Conservation (phyloP, 352 stramenopile species). For the Phytophthora tentaculata region DNA sequence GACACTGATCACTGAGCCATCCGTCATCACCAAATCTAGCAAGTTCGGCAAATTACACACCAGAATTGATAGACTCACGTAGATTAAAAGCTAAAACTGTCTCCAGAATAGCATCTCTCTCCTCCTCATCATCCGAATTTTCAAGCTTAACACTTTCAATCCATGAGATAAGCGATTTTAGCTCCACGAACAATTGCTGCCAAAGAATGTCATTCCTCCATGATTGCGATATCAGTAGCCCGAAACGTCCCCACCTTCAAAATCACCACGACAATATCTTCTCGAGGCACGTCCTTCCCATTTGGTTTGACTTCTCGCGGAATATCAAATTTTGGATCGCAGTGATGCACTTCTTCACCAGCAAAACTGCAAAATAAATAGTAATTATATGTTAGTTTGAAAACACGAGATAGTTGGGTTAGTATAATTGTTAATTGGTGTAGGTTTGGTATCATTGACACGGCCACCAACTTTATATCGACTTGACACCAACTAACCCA, state of each 20-base stretch:
- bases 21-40: neutral
- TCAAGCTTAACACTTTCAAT: neutral
- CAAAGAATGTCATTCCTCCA: neutral
- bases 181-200: neutral
- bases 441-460: neutral
- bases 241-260: neutral
- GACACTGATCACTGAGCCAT: neutral
- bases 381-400: neutral
- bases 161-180: neutral
- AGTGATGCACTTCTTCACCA: neutral
- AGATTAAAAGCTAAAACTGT: neutral
- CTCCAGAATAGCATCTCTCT: neutral
- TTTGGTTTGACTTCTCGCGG: neutral
- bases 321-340: neutral
- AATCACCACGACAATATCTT: neutral
- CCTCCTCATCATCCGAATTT: neutral
- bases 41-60: neutral
- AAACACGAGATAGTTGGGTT: neutral
- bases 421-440: neutral
- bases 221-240: neutral
- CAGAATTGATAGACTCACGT: neutral
- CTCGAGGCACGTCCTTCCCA: neutral
- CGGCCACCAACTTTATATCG: neutral
- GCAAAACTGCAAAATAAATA: neutral
- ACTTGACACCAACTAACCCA: neutral